phyloP scores from a whole-genome alignment of 2,329 filamentous ascomycete genomes.

The Trichoderma oligosporum region DNA sequence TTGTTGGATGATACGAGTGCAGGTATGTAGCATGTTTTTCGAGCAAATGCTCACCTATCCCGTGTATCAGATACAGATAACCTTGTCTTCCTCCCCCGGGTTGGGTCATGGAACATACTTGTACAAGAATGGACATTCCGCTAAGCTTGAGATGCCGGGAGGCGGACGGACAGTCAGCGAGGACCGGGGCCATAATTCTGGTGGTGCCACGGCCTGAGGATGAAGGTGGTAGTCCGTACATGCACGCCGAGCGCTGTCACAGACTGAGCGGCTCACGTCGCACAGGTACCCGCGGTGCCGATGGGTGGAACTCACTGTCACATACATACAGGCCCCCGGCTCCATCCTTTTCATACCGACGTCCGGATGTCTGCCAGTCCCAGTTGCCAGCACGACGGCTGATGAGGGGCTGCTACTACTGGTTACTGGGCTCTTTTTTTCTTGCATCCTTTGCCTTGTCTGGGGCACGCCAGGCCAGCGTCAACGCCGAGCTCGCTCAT shows the following conservation, averaged over 20 bases:
- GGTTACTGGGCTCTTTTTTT: no score
- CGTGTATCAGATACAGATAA: background rate
- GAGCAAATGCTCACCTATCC: no score
- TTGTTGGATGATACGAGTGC: no score
- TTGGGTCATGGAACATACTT: background rate
- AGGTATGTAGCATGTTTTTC: no score
- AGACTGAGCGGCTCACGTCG: constrained; percentile 11
- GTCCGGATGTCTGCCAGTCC: background rate
- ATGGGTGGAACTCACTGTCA: no score
- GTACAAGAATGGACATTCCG: no score
- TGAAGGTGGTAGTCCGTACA: background rate
- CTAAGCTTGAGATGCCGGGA: constrained; percentile 7
- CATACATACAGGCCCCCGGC: background rate
- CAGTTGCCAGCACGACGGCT: no score
- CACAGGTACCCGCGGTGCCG: constrained; percentile 13
- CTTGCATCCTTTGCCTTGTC: constrained; percentile 6
- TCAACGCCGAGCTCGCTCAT: constrained; percentile 17
- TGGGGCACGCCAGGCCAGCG: constrained; percentile 9
- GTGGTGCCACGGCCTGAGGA: constrained; percentile 9
- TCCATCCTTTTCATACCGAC: constrained; percentile 4
- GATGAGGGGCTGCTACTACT: no score
- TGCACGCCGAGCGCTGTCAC: background rate
- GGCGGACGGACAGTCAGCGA: background rate
- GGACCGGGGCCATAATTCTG: background rate
- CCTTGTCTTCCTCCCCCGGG: background rate